These are phyloP conservation scores for Cadophora sp. DNA, from an alignment of 2,329 filamentous ascomycete species.

Conservation along the genomic window DNA sequence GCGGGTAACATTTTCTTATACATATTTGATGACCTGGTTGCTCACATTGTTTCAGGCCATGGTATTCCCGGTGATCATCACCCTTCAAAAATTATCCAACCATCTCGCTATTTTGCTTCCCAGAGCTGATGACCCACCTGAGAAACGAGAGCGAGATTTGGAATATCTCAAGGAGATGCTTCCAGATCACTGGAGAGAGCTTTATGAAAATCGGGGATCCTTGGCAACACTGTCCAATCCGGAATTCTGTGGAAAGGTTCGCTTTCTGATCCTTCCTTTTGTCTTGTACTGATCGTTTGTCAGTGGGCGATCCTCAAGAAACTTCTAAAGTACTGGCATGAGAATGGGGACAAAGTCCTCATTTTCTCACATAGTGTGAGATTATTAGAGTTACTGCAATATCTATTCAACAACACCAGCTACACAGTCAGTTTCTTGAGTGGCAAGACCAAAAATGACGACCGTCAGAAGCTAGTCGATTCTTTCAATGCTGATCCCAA, in stretches of 20 bases:
- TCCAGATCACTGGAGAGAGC: slow-evolving; percentile 74
- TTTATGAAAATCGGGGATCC: slow-evolving; percentile 78
- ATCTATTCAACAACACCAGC: slow-evolving; percentile 84
- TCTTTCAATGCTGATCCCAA: slow-evolving; percentile 88
- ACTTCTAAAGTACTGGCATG: slow-evolving; percentile 87
- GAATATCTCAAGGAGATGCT: slow-evolving; percentile 75
- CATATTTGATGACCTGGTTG: slow-evolving; percentile 55
- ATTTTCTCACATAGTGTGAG: slow-evolving; percentile 94
- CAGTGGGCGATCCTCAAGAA: slow-evolving; percentile 89
- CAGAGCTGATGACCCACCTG: slow-evolving; percentile 62
- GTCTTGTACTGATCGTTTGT: slow-evolving; percentile 15
- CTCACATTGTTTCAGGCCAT: slow-evolving; percentile 55
- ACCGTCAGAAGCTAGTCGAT: slow-evolving; percentile 82
- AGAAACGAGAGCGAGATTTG: slow-evolving; percentile 81
- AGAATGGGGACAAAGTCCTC: slow-evolving; percentile 89
- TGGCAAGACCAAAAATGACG: slow-evolving; percentile 81
- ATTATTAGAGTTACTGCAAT: slow-evolving; percentile 81
- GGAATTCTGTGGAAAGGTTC: slow-evolving; percentile 85
- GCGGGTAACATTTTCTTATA: slow-evolving; percentile 47
- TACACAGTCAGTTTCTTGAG: slow-evolving; percentile 94
- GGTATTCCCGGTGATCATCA: slow-evolving; percentile 85
- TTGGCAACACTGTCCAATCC: slow-evolving; percentile 84
- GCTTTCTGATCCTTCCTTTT: neutral
- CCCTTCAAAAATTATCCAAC: slow-evolving; percentile 87
- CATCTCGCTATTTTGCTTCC: slow-evolving; percentile 91